Base-by-base conservation (phyloP, 768 basidiomycete species). In the Trichaptum fuscoviolaceum region DNA sequence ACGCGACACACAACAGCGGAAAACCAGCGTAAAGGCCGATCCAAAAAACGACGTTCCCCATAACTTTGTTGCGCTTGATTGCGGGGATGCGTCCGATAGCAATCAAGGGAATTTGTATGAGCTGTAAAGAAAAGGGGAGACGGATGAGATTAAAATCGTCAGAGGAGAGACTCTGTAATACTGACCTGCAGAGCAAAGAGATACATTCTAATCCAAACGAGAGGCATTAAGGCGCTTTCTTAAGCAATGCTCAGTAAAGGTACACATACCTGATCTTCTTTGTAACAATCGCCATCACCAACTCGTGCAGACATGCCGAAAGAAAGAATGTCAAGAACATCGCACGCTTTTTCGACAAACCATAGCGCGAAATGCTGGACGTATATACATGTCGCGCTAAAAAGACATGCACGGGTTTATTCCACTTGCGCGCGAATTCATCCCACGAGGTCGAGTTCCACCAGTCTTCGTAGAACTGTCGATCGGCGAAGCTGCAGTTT, bases 401-500 rank as follows among this genome's bases (percentile, higher is more conserved):
- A 84, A 93, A 93, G n/a, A 84, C 83, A 70, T 99, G 90, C 35
- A 98, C 96, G 12, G 96, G 96, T 70, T 93, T 95, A 79, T 99
- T 99, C 96, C 97, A 99, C 79, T 96, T 96, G 58, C 97, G 88
- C 3, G 96, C 92, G 75, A 96, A 98, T 76, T 98, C 94, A 70
- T 98, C 96, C 92, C 92, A 95, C 1, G 94, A 93, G 0, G 91
- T 94, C 7, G 94, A 94, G 77, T 99, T 99, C 96, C 96, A 98
- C 92, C 87, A 98, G 75, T 97, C 96, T 77, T 95, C 93, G 74
- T 99, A 99, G 76, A 99, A 99, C 70, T 94, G 91, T 60, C 96
- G 84, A 75, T 99, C 96, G n/a, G 94, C 93, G 73, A 99, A 99
- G 75, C 93, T 94, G 69, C 58, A 52, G 60, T 58, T 36, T n/a